A percentile compares a stretch with the other conserved stretches of the same genome.
Conservation (phyloP, 83 land plant genomes). For the Picea abies region DNA sequence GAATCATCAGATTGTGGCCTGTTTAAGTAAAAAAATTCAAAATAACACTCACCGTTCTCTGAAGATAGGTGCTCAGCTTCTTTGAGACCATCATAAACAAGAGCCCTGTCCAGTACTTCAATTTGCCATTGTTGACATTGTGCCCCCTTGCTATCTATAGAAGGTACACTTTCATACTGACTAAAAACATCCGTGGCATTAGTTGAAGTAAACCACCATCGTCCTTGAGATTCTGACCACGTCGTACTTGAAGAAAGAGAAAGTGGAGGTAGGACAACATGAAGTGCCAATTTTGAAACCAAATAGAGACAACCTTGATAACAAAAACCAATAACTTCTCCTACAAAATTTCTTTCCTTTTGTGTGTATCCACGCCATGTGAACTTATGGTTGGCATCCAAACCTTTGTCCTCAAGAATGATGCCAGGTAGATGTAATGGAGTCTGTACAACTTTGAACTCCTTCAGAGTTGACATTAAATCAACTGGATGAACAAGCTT, state of each 20-base stretch:
- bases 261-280: constrained; percentile 82
- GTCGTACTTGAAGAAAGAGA: constrained; percentile 33
- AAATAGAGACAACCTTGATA: constrained; percentile 74
- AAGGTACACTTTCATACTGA: constrained; percentile 17
- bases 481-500: constrained; percentile 27
- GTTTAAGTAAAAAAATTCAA: background rate
- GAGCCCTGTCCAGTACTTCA: constrained; percentile 75
- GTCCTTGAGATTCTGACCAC: constrained; percentile 32
- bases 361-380: background rate
- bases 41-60: constrained; percentile 73
- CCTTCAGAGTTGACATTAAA: constrained; percentile 8
- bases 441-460: constrained; percentile 46
- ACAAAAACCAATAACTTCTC: constrained; percentile 53
- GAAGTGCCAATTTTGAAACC: constrained; percentile 60
- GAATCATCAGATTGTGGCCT: background rate
- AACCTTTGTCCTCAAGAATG: constrained; percentile 46
- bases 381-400: constrained; percentile 6
- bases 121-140: constrained; percentile 64
- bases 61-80: constrained; percentile 82
- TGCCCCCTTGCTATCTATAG: constrained; percentile 10
- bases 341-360: constrained; percentile 16
- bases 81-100: constrained; percentile 70
- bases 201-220: constrained; percentile 39
- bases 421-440: constrained; percentile 28
- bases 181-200: background rate